Evolutionary conservation across 306 rosid species (phyloP), one percentile per base, ranked within the genome.

Genomic region (Dryas alaskensis): DNA sequence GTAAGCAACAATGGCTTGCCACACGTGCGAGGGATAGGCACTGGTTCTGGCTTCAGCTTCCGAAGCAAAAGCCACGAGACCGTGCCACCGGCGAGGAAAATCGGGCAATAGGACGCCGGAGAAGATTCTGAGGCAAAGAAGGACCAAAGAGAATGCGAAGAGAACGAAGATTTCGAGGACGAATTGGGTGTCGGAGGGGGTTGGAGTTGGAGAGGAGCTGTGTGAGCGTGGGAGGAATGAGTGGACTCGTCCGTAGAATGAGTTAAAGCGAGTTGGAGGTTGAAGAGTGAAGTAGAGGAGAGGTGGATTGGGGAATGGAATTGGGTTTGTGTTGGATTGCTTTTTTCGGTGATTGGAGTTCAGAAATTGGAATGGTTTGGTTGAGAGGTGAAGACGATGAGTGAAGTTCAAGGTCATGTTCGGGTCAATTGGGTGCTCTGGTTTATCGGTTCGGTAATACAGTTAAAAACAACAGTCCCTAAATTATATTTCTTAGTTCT

Each of bases 31-130:
- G 50, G 81, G 73, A 53, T 75, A 78, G 17, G 55, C 71, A 22
- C 72, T 51, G 46, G 86, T 52, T 76, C 65, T 60, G 62, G 67
- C 53, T 69, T 72, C 74, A n/a, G 81, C 79, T 60, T 73, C 76
- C 1, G 65, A 48, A 4, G 76, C 58, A 42, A 64, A 65, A n/a
- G 60, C 60, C 19, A 76, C 65, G 2, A 75, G 73, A 9, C 45
- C 13, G 19, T 22, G 66, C 79, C 81, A 78, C 27, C 79, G 81
- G 45, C 22, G 22, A 27, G 68, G 76, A 58, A 79, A 82, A 14
- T 78, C 54, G 3, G 86, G 82, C 31, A 74, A 55, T 12, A 78
- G 43, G 67, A 63, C 79, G 49, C 51, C 64, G 39, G 80, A 75
- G 62, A 60, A 52, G 64, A 76, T 72, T 9, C 81, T 71, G 13